Conservation (phyloP, 352 stramenopile species). For the Pythium myriotylum region DNA sequence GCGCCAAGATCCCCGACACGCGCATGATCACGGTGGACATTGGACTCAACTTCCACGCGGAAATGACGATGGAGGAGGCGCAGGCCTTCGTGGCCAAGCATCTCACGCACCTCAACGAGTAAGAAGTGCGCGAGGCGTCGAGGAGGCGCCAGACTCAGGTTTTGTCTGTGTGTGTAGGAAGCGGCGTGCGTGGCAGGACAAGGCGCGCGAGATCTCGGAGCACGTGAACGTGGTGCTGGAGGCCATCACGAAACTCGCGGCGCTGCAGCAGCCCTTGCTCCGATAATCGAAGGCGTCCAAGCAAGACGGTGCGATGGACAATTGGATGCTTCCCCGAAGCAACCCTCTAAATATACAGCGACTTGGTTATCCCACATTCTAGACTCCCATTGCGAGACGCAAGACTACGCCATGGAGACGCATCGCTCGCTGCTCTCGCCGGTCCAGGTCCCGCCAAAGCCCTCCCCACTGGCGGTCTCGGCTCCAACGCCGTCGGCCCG, state of each 20-base stretch:
- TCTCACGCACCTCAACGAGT: constrained; percentile 54
- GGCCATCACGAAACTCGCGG: constrained; percentile 73
- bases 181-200: constrained; percentile 65
- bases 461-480: neutral
- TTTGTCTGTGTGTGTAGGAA: constrained; percentile 42
- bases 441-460: constrained; percentile 11
- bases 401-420: constrained; percentile 1
- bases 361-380: neutral
- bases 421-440: constrained; percentile 13
- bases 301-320: too few relatives aligned
- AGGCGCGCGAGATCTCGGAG: constrained; percentile 65
- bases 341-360: constrained; percentile 18
- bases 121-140: constrained; percentile 9
- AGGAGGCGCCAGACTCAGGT: neutral
- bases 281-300: too few relatives aligned
- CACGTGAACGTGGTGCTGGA: constrained; percentile 79
- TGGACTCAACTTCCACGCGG: constrained; percentile 72
- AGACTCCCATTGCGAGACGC: too few relatives aligned
- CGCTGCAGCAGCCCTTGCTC: constrained; percentile 44
- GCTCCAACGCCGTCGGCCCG: neutral
- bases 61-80: constrained; percentile 76
- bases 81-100: constrained; percentile 57
- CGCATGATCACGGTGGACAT: constrained; percentile 70
- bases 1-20: constrained; percentile 61
- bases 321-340: too few relatives aligned